These are phyloP conservation scores for Mallotus nudiflorus DNA, from an alignment of 345 rosid species.

Conservation along the genomic window DNA sequence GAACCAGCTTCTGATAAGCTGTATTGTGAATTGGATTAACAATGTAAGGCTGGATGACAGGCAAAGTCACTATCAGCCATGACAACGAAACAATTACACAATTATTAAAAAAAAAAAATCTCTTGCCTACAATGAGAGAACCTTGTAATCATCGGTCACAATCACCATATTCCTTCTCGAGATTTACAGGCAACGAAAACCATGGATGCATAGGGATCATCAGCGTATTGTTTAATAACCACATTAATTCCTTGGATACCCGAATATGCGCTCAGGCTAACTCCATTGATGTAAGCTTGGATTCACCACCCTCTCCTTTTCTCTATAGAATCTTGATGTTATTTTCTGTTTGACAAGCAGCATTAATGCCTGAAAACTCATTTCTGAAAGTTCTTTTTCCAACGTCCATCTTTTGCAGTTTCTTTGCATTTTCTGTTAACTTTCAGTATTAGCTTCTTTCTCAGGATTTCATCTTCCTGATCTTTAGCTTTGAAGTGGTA, in stretches of 20 bases:
- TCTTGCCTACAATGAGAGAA: not conserved
- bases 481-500: not conserved
- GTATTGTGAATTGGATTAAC: no score
- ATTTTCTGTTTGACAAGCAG: not conserved
- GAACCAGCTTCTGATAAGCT: slow-evolving; percentile 9
- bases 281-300: slow-evolving; percentile 26
- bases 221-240: not conserved
- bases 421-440: not conserved
- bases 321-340: not conserved
- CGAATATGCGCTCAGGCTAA: slow-evolving; percentile 29
- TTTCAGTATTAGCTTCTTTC: not conserved
- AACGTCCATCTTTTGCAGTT: not conserved
- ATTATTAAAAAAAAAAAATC: slow-evolving; percentile 4
- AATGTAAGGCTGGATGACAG: not conserved
- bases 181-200: not conserved
- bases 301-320: slow-evolving; percentile 23
- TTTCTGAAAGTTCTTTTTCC: not conserved
- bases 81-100: not conserved
- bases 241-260: slow-evolving; percentile 24
- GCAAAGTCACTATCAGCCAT: slow-evolving; percentile 4
- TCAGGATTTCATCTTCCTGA: not conserved
- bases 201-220: slow-evolving; percentile 10
- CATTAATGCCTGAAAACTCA: not conserved
- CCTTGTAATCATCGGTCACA: not conserved
- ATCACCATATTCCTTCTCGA: not conserved